These are phyloP conservation scores for Geranium brycei DNA, from an alignment of 345 rosid species.

Conservation along the genomic window DNA sequence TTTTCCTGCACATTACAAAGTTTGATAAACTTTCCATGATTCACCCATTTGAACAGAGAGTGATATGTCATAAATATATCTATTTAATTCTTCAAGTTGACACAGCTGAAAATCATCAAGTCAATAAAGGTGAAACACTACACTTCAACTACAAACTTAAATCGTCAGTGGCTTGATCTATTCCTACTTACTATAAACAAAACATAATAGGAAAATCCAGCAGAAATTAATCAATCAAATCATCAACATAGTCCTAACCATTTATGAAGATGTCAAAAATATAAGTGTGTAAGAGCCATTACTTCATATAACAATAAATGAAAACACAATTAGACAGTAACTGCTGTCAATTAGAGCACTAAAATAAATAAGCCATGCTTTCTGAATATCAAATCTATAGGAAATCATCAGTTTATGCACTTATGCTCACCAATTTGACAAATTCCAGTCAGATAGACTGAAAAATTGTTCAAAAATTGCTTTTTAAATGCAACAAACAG, in stretches of 20 bases:
- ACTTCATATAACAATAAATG: no score
- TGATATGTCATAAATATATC: not conserved
- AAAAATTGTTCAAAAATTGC: not conserved
- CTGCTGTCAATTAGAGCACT: not conserved
- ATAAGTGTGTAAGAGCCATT: not conserved
- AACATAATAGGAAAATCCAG: not conserved
- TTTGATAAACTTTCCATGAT: not conserved
- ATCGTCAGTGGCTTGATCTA: not conserved
- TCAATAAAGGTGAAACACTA: not conserved
- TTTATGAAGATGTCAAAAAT: no score
- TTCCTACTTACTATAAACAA: not conserved
- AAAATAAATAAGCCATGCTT: no score
- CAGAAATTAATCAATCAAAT: not conserved
- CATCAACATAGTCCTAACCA: no score
- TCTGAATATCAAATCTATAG: not conserved
- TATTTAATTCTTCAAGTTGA: not conserved
- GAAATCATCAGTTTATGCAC: not conserved
- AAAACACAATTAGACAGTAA: not conserved
- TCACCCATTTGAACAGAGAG: not conserved
- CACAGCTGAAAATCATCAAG: not conserved
- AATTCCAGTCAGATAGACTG: not conserved
- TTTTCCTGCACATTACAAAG: conserved; percentile 45
- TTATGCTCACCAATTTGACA: no score
- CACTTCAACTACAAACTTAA: not conserved
- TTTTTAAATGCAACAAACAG: not conserved